Percentiles rank a stretch among this genome's conserved stretches.
Evolutionary conservation across 208 protist species (phyloP).

Genomic region (Kentomonas sorsogonicus): DNA sequence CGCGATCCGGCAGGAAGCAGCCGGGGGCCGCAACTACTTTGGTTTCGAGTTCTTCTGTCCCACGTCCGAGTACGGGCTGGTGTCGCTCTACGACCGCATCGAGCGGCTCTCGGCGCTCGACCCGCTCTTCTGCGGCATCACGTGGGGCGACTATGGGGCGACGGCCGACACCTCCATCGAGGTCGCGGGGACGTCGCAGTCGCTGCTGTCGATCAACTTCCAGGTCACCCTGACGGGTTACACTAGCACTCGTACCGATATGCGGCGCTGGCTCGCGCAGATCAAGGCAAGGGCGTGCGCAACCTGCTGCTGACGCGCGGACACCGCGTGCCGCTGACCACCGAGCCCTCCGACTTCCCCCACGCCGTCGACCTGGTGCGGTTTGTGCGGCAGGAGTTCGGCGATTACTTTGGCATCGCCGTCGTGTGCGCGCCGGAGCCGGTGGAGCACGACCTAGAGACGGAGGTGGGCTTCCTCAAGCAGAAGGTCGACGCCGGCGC

Average conservation of each 20-base stretch:
- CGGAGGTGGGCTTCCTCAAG: constrained; percentile 80
- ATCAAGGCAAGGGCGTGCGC: constrained; percentile 80
- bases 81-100: constrained; percentile 76
- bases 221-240: constrained; percentile 93
- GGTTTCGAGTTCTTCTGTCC: constrained; percentile 93
- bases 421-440: constrained; percentile 77
- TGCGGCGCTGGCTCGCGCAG: constrained; percentile 57
- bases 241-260: constrained; percentile 46
- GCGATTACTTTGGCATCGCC: constrained; percentile 91
- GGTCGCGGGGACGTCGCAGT: constrained; percentile 63
- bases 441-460: constrained; percentile 22
- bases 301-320: constrained; percentile 93
- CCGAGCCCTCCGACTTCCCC: constrained; percentile 32
- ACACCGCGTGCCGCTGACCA: neutral
- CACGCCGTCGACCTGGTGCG: constrained; percentile 89
- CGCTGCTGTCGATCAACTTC: constrained; percentile 75
- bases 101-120: constrained; percentile 75
- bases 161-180: constrained; percentile 80
- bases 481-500: constrained; percentile 92
- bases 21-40: constrained; percentile 54
- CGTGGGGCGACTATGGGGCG: constrained; percentile 85
- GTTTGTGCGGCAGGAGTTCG: constrained; percentile 85
- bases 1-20: constrained; percentile 55
- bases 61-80: constrained; percentile 76
- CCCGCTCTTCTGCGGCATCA: constrained; percentile 91